Base-by-base conservation (phyloP, 148 eudicot species). In the Rhododendron henanense region DNA sequence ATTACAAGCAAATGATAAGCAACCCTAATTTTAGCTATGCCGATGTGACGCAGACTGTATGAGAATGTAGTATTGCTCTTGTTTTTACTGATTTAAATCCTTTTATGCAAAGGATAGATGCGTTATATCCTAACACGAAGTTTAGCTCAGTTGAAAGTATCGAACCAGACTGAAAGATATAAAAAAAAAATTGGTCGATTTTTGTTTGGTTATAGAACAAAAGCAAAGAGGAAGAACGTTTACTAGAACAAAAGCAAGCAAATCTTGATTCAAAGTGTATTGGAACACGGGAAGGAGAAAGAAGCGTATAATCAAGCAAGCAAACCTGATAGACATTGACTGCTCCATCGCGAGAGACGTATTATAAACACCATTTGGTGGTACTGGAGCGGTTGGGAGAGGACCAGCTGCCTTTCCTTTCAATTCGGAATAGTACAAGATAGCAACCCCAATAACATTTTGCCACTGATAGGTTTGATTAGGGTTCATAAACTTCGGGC, bases 261-360 rank as follows among this genome's bases (percentile, higher is more conserved):
- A 41, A 41, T 41, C 6, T 41, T 41, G 44, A 41, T 41, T 41
- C 44, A 41, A 47, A 47, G 48, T 47, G 48, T 1, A 47, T 8
- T 47, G 48, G 10, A 47, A 47, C 50, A 47, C 11, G 2, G 50
- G 50, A 47, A 47, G 50, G 50, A 53, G 19, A 61, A 28, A 48
- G 55, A 33, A 10, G 33, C 6, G 44, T 41, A 41, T 41, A 41
- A 41, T 41, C 44, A 5, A 1, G 45, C 45, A 10, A 45, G 44
- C 93, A 83, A 73, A 95, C 99, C 99, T 96, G 91, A 97, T 97
- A 55, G 99, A 94, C 90, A 98, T 90, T 10, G 98, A 96, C 89
- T 97, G 98, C 90, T 95, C 94, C 96, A 97, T 93, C 53, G 94
- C 93, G 85, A 88, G 94, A 31, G 99, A 94, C 89, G 91, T 95